These are phyloP conservation scores for Diplodia scrobiculata DNA, from an alignment of 2,329 filamentous ascomycete species.

Conservation along the genomic window DNA sequence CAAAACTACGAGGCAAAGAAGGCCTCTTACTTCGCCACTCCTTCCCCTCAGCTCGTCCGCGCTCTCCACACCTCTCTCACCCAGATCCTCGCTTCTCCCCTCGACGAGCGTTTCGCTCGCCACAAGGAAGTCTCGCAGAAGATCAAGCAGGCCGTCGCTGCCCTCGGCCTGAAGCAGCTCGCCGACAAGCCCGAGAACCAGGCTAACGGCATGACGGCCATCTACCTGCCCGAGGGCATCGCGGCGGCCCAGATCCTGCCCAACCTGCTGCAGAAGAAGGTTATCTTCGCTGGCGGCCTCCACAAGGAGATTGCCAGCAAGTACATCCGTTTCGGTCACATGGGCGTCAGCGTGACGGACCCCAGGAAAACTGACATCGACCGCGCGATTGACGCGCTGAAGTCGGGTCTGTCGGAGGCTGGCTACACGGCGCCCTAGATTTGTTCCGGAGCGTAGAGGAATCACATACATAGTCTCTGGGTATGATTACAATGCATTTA, in stretches of 20 bases:
- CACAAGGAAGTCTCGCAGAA: slow-evolving; percentile 79
- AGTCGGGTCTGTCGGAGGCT: slow-evolving; percentile 71
- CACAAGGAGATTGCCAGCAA: slow-evolving; percentile 93
- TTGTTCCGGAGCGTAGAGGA: background rate
- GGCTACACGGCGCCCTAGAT: slow-evolving; percentile 56
- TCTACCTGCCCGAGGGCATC: slow-evolving; percentile 86
- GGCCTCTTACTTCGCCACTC: slow-evolving; percentile 95
- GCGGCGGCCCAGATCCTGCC: slow-evolving; percentile 81
- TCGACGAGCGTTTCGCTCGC: slow-evolving; percentile 78
- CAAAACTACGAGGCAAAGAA: slow-evolving; percentile 98
- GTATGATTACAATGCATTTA: slow-evolving; percentile 7
- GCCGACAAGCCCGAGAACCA: slow-evolving; percentile 85
- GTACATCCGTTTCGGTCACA: slow-evolving; percentile 96
- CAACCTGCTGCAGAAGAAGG: slow-evolving; percentile 78
- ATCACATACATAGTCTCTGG: background rate
- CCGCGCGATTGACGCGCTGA: slow-evolving; percentile 76
- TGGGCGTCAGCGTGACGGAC: slow-evolving; percentile 92
- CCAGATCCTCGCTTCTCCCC: slow-evolving; percentile 78
- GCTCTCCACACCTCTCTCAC: slow-evolving; percentile 86
- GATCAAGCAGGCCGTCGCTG: slow-evolving; percentile 79
- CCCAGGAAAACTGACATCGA: slow-evolving; percentile 78
- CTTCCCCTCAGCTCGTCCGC: slow-evolving; percentile 88
- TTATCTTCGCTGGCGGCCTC: slow-evolving; percentile 91
- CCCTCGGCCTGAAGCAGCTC: slow-evolving; percentile 83
- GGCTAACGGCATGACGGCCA: slow-evolving; percentile 96